Conservation (phyloP, 139 green algal genomes). For the Chlamydomonas urium region DNA sequence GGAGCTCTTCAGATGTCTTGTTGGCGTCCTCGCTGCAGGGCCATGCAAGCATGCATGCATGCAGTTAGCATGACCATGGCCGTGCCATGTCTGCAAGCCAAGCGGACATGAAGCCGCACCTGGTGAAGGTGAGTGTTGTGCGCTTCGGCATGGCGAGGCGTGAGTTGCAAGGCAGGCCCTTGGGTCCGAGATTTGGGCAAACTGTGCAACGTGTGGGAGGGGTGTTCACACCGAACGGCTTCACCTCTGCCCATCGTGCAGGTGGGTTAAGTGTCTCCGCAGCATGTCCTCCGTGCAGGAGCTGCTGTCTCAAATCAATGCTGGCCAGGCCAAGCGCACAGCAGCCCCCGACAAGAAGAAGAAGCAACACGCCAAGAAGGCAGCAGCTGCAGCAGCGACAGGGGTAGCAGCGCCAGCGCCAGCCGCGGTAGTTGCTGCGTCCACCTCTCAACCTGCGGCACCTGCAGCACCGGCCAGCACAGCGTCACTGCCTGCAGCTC, state of each 20-base stretch:
- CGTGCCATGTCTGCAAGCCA: neutral
- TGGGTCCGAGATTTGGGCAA: too few species aligned
- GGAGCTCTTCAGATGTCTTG: constrained; percentile 25
- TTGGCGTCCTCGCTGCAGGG: constrained; percentile 49
- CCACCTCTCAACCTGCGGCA: too few species aligned
- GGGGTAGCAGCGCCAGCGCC: neutral
- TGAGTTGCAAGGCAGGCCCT: too few species aligned
- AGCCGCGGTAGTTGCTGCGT: neutral
- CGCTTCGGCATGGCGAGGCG: constrained; percentile 66
- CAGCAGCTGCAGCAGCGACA: neutral
- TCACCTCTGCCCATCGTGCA: too few species aligned
- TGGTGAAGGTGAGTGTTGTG: constrained; percentile 57
- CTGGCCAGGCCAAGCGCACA: neutral
- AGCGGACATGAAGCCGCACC: constrained; percentile 16
- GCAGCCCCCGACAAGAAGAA: constrained; percentile 7
- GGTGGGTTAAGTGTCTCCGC: too few species aligned
- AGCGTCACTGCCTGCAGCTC: too few species aligned
- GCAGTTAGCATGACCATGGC: neutral
- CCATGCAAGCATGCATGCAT: too few species aligned
- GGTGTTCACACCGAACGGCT: too few species aligned
- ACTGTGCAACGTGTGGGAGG: too few species aligned
- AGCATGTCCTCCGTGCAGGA: neutral
- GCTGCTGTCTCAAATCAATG: constrained; percentile 19
- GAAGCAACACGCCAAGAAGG: constrained; percentile 11
- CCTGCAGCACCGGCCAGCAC: too few species aligned